Conservation (phyloP, 768 basidiomycete species). For the Kwoniella newhampshirensis region DNA sequence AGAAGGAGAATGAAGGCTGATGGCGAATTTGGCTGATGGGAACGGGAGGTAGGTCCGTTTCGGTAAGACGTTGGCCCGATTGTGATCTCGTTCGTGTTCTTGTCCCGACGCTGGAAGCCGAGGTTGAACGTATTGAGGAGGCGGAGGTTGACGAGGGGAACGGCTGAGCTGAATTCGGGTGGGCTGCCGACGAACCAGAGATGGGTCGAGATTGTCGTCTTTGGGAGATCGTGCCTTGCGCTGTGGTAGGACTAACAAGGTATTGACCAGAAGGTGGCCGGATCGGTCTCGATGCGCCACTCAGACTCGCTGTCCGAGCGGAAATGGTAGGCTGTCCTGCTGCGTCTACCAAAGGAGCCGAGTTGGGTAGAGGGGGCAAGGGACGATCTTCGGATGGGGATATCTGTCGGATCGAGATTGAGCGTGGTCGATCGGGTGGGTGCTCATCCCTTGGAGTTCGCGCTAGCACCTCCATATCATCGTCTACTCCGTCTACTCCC, state of each 20-base stretch:
- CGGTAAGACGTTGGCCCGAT: conserved; percentile 19
- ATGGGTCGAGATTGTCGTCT: conserved; percentile 29
- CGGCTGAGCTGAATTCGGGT: neutral
- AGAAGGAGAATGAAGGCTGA: conserved; percentile 20
- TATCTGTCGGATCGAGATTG: conserved; percentile 4
- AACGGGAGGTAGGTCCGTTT: conserved; percentile 13
- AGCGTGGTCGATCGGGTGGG: neutral
- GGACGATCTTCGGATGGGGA: conserved; percentile 7
- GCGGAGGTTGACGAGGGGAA: conserved; percentile 9
- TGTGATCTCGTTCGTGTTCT: conserved; percentile 21
- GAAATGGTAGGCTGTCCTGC: conserved; percentile 4
- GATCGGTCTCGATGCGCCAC: conserved; percentile 13
- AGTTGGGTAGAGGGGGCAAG: conserved; percentile 31
- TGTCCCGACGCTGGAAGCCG: conserved; percentile 15
- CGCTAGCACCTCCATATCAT: conserved; percentile 24
- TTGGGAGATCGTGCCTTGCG: conserved; percentile 40
- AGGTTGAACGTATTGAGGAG: conserved; percentile 12
- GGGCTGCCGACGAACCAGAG: conserved; percentile 5
- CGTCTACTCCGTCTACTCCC: conserved; percentile 26
- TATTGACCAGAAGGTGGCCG: neutral
- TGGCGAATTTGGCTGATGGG: conserved; percentile 8
- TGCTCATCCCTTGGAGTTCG: conserved; percentile 12
- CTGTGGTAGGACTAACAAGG: conserved; percentile 35
- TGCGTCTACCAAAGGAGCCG: conserved; percentile 10
- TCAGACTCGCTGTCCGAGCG: conserved; percentile 22